Conservation (phyloP, 2,329 filamentous ascomycete species). For the Neocatenulostroma microsporum region DNA sequence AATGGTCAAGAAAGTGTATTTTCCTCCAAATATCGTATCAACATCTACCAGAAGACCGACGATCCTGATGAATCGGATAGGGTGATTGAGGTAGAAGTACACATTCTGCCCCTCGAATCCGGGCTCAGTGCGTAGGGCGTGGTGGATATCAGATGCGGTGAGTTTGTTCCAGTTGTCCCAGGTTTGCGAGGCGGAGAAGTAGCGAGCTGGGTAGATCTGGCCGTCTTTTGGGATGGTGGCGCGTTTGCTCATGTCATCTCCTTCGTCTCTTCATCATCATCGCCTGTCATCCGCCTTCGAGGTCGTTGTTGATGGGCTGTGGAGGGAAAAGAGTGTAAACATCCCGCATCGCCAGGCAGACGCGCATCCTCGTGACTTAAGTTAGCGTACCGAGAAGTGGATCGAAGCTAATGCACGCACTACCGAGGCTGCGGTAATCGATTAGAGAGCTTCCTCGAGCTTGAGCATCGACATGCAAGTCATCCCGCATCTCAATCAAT, state of each 20-base stretch:
- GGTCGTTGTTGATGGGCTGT: no score
- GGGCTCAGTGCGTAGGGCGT: constrained; percentile 40
- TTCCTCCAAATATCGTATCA: constrained; percentile 28
- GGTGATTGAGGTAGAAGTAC: constrained; percentile 49
- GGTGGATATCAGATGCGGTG: constrained; percentile 49
- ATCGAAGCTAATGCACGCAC: constrained; percentile 8
- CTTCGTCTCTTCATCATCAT: no score
- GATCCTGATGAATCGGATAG: constrained; percentile 41
- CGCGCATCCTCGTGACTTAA: background rate
- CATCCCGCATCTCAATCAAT: background rate
- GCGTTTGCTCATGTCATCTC: constrained; percentile 32
- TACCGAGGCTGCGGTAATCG: constrained; percentile 5
- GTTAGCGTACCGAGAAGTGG: no score
- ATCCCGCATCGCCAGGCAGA: constrained; percentile 1
- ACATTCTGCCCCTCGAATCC: constrained; percentile 50
- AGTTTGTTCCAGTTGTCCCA: constrained; percentile 58
- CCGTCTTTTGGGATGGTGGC: constrained; percentile 2
- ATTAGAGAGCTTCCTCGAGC: background rate
- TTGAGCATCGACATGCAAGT: background rate
- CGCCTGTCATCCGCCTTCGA: no score
- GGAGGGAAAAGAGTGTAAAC: no score
- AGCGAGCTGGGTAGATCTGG: constrained; percentile 50
- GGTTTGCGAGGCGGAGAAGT: constrained; percentile 53
- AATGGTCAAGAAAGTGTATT: constrained; percentile 44
- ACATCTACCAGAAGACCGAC: constrained; percentile 41